Conservation (phyloP, 2,329 filamentous ascomycete species). For the Penicillium sp. region DNA sequence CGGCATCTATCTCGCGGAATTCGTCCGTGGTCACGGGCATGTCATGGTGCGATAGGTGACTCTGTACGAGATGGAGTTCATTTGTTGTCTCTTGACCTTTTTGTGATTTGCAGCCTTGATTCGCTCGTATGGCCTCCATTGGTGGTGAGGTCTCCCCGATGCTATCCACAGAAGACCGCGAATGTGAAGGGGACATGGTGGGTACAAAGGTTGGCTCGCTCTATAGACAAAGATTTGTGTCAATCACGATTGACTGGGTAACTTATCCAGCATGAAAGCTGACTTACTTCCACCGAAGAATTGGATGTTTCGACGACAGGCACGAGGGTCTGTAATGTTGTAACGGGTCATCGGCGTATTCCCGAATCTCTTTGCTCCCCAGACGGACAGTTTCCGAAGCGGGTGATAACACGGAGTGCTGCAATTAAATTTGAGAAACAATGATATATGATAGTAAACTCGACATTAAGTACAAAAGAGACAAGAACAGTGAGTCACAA, state of each 20-base stretch:
- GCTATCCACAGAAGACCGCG: slow-evolving; percentile 16
- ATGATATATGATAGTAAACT: neutral
- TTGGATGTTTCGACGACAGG: neutral
- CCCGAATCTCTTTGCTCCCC: slow-evolving; percentile 16
- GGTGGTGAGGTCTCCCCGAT: slow-evolving; percentile 17
- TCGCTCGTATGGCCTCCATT: slow-evolving; percentile 16
- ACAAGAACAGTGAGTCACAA: slow-evolving; percentile 21
- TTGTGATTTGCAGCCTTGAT: slow-evolving; percentile 21
- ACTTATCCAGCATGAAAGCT: neutral
- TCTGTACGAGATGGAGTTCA: slow-evolving; percentile 37
- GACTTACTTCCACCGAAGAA: neutral
- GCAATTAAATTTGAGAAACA: slow-evolving; percentile 9
- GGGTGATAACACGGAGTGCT: neutral
- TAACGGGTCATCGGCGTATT: slow-evolving; percentile 7
- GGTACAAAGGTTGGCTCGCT: neutral
- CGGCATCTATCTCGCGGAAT: slow-evolving; percentile 51
- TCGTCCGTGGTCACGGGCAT: slow-evolving; percentile 33
- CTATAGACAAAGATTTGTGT: neutral
- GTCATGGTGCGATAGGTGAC: slow-evolving; percentile 40
- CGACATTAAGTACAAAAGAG: slow-evolving; percentile 6
- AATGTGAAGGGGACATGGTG: slow-evolving; percentile 20
- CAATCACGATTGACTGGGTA: neutral
- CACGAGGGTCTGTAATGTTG: neutral
- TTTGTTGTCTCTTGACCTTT: slow-evolving; percentile 23
- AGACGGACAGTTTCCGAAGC: neutral